Evolutionary conservation across 140 eudicot species (phyloP).

Genomic region (Cichorium intybus): DNA sequence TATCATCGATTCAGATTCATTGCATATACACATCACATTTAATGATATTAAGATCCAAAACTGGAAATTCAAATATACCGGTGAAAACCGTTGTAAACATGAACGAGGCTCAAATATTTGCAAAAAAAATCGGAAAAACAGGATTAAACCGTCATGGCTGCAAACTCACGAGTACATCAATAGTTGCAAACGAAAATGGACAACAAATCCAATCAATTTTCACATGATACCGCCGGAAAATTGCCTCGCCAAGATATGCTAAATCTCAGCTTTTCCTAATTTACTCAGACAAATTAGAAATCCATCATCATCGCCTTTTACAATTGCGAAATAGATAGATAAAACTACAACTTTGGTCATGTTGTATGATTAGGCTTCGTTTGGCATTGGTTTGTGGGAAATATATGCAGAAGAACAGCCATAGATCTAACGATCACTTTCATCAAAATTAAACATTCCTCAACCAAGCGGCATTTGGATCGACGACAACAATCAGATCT

Average conservation of each 20-base stretch:
- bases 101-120: slow-evolving; percentile 22
- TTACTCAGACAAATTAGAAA: slow-evolving; percentile 8
- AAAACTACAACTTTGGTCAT: not conserved
- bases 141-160: slow-evolving; percentile 25
- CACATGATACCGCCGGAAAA: not conserved
- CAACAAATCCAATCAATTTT: not conserved
- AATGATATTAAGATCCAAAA: no score
- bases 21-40: no score
- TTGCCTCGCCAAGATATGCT: slow-evolving; percentile 24
- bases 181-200: not conserved
- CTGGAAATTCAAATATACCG: no score
- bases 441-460: not conserved
- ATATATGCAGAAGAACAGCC: not conserved
- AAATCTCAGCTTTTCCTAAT: slow-evolving; percentile 9
- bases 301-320: slow-evolving; percentile 17
- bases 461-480: not conserved
- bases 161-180: slow-evolving; percentile 8
- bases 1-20: slow-evolving; percentile 44
- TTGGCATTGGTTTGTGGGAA: not conserved
- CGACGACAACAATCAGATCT: not conserved
- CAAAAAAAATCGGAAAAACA: not conserved
- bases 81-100: not conserved
- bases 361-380: not conserved
- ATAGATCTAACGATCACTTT: not conserved
- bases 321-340: not conserved